Conservation (phyloP, 2,329 filamentous ascomycete species). For the Didymella arachidicola region DNA sequence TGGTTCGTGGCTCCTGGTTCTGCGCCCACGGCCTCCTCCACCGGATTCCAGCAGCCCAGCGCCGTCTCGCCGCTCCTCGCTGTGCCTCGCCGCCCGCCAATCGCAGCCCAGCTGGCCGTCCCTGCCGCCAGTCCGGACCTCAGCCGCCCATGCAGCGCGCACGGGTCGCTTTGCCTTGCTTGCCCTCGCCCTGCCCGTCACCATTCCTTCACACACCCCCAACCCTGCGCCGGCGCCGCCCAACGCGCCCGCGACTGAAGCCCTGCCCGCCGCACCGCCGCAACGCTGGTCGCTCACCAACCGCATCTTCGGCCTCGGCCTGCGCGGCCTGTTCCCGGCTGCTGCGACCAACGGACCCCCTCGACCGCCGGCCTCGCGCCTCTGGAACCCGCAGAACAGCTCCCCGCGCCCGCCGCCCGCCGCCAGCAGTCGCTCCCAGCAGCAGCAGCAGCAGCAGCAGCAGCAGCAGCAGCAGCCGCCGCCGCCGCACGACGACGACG, state of each 20-base stretch:
- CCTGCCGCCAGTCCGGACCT: slow-evolving; percentile 9
- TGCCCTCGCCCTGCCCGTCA: slow-evolving; percentile 28
- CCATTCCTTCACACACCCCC: slow-evolving; percentile 39
- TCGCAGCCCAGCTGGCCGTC: not conserved
- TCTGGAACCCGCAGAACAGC: slow-evolving; percentile 69
- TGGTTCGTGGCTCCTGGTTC: not conserved
- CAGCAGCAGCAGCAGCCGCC: not conserved
- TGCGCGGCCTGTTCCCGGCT: slow-evolving; percentile 33
- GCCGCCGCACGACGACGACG: too few relatives aligned
- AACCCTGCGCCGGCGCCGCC: slow-evolving; percentile 32
- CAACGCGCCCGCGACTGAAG: slow-evolving; percentile 30
- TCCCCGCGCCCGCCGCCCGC: slow-evolving; percentile 57
- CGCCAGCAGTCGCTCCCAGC: slow-evolving; percentile 40
- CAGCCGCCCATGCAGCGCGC: slow-evolving; percentile 21
- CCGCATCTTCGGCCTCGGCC: slow-evolving; percentile 51
- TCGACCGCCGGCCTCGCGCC: slow-evolving; percentile 57
- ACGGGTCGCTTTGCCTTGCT: slow-evolving; percentile 18
- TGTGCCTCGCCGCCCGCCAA: not conserved
- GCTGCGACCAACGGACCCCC: slow-evolving; percentile 29
- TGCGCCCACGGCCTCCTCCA: not conserved
- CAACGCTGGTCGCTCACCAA: slow-evolving; percentile 53
- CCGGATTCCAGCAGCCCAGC: not conserved
- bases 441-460: slow-evolving; percentile 21
- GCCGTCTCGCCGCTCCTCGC: too few relatives aligned
- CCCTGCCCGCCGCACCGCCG: slow-evolving; percentile 34